Evolutionary conservation across 2,329 filamentous ascomycete species (phyloP).

Genomic region (Scedosporium apiospermum): DNA sequence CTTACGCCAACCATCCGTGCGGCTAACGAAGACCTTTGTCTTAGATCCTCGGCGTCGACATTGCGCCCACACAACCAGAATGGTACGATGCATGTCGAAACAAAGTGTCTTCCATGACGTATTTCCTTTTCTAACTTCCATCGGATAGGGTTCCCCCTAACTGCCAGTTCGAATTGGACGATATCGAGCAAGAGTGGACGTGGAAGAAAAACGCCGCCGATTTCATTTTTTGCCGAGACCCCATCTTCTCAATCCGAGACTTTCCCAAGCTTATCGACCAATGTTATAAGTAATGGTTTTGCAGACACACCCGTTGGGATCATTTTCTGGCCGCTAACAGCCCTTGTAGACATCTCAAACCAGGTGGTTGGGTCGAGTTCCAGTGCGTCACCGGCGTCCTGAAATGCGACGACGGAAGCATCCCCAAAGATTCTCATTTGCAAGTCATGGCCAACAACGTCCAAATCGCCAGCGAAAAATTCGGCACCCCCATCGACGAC

Average conservation of each 20-base stretch:
- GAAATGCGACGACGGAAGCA: constrained; percentile 19
- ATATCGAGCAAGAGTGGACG: constrained; percentile 41
- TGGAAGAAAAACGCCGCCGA: constrained; percentile 41
- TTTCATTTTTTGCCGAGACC: constrained; percentile 46
- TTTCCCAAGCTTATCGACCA: constrained; percentile 23
- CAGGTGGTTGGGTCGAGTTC: constrained; percentile 38
- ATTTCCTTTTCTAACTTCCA: constrained; percentile 38
- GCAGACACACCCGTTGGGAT: too few species aligned
- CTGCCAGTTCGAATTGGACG: constrained; percentile 53
- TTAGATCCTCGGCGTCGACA: constrained; percentile 17
- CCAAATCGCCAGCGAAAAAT: constrained; percentile 17
- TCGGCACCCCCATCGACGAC: constrained; percentile 20
- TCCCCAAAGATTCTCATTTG: constrained; percentile 17
- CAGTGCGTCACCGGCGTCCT: constrained; percentile 29
- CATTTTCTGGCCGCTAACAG: too few species aligned
- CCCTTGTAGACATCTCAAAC: constrained; percentile 33
- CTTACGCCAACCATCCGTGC: background rate
- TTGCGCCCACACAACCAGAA: constrained; percentile 15
- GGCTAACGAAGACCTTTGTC: background rate
- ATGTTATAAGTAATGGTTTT: constrained; percentile 18
- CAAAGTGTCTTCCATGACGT: too few species aligned
- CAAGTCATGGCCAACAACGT: constrained; percentile 18
- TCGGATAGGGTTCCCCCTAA: constrained; percentile 46
- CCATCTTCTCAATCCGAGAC: constrained; percentile 29
- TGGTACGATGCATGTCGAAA: constrained; percentile 10